Evolutionary conservation across 306 rosid genomes (phyloP).

Genomic region (Dryas drummondii): DNA sequence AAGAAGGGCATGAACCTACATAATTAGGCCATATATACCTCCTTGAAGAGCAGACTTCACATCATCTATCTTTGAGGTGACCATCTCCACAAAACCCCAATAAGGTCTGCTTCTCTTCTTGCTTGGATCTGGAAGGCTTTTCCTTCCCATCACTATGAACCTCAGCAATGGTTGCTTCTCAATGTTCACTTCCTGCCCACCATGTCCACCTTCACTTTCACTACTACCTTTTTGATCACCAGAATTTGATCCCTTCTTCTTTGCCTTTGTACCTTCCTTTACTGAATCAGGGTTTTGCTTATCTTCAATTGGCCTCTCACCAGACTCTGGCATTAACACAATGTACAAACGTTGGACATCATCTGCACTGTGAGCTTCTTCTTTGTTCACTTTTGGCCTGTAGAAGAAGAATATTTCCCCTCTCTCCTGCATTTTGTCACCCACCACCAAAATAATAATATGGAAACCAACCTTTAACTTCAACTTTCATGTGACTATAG

Average conservation of each 20-base stretch:
- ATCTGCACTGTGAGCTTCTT: slow-evolving; percentile 51
- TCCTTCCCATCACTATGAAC: slow-evolving; percentile 55
- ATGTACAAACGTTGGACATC: slow-evolving; percentile 61
- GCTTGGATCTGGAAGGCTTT: slow-evolving; percentile 52
- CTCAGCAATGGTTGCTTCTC: slow-evolving; percentile 52
- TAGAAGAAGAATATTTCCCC: slow-evolving; percentile 68
- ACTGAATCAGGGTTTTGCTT: slow-evolving; percentile 41
- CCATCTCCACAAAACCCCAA: slow-evolving; percentile 63
- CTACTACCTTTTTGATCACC: neutral
- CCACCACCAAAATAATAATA: too few relatives aligned
- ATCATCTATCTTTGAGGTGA: slow-evolving; percentile 38
- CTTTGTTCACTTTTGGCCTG: slow-evolving; percentile 47
- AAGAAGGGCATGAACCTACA: neutral
- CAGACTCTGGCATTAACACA: slow-evolving; percentile 43
- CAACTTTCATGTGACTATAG: neutral
- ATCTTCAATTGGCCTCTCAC: slow-evolving; percentile 47
- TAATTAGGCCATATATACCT: slow-evolving; percentile 20
- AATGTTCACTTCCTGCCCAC: slow-evolving; percentile 45
- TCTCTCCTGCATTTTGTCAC: slow-evolving; percentile 37
- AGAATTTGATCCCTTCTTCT: neutral
- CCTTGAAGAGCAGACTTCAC: slow-evolving; percentile 50
- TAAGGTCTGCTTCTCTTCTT: slow-evolving; percentile 37
- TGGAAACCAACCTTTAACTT: neutral
- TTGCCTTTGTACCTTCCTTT: slow-evolving; percentile 36
- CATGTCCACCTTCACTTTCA: slow-evolving; percentile 37